Evolutionary conservation across 208 protist species (phyloP).

Genomic region (Trypanosoma lewisi): DNA sequence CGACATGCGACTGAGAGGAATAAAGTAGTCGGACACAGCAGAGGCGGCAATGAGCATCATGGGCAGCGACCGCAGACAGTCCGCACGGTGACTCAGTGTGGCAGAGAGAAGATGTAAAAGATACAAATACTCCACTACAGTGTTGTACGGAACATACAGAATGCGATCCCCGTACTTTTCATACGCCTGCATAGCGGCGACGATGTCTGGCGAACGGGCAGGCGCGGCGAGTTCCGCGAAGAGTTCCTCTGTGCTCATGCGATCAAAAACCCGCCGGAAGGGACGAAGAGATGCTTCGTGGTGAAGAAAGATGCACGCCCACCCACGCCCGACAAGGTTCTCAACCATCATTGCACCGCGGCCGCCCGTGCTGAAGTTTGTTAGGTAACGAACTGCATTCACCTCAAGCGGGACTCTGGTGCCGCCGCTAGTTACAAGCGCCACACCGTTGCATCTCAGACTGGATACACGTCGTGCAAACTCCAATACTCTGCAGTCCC

Average conservation of each 20-base stretch:
- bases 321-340: conserved; percentile 48
- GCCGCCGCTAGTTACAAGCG: conserved; percentile 78
- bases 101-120: conserved; percentile 46
- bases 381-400: conserved; percentile 82
- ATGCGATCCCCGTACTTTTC: conserved; percentile 35
- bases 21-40: conserved; percentile 84
- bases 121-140: conserved; percentile 79
- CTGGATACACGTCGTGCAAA: conserved; percentile 34
- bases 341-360: conserved; percentile 75
- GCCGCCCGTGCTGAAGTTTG: conserved; percentile 83
- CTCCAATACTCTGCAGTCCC: conserved; percentile 22
- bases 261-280: conserved; percentile 57
- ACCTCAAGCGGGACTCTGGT: conserved; percentile 78
- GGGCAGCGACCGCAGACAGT: conserved; percentile 24
- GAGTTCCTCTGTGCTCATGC: conserved; percentile 42
- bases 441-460: conserved; percentile 43
- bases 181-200: conserved; percentile 23
- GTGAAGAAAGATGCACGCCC: conserved; percentile 73
- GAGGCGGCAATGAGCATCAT: conserved; percentile 76
- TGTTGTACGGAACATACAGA: conserved; percentile 62
- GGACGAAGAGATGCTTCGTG: conserved; percentile 50
- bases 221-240: conserved; percentile 31
- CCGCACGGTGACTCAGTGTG: conserved; percentile 30
- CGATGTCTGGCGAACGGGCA: not conserved
- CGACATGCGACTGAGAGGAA: conserved; percentile 53